phyloP scores from a whole-genome alignment of 495 filamentous ascomycete genomes.

The Aspergillus egyptiacus region DNA sequence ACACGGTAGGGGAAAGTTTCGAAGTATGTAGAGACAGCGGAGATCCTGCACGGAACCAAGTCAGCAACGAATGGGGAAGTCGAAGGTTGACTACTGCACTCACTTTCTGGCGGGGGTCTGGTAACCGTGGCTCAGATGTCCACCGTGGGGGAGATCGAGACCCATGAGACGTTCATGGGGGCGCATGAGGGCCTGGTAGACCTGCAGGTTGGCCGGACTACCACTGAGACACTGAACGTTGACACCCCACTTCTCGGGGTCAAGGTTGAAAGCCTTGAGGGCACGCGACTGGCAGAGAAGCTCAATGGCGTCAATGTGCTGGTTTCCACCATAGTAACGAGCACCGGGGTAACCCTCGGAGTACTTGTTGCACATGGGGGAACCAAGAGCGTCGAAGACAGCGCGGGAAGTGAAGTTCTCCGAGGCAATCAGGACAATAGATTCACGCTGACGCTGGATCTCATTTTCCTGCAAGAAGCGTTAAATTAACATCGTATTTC shows the following conservation, averaged over 20 bases:
- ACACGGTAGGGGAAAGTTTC: constrained; percentile 93
- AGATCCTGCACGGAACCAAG: constrained; percentile 55
- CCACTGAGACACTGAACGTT: constrained; percentile 95
- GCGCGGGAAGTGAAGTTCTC: constrained; percentile 99
- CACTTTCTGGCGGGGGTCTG: constrained; percentile 89
- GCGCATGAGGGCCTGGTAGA: constrained; percentile 98
- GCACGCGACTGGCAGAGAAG: constrained; percentile 93
- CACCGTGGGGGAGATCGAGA: constrained; percentile 93
- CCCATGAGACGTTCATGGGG: constrained; percentile 97
- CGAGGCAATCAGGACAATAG: constrained; percentile 96
- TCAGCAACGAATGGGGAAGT: not conserved
- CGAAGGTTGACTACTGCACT: constrained; percentile 20
- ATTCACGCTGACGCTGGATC: constrained; percentile 96
- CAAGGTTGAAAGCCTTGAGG: constrained; percentile 83
- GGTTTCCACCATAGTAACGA: constrained; percentile 98
- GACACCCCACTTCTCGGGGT: constrained; percentile 91
- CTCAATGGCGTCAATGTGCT: constrained; percentile 97
- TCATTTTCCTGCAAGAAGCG: constrained; percentile 65
- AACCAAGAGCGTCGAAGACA: constrained; percentile 91
- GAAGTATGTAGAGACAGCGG: constrained; percentile 89
- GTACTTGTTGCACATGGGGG: constrained; percentile 99
- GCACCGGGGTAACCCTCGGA: constrained; percentile 97
- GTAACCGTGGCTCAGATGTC: constrained; percentile 97
- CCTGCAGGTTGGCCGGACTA: constrained; percentile 89
- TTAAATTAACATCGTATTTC: not conserved